Evolutionary conservation across 73 alveolate species (phyloP), one percentile per base, ranked within the genome.

Genomic region (Uronychia setigera): DNA sequence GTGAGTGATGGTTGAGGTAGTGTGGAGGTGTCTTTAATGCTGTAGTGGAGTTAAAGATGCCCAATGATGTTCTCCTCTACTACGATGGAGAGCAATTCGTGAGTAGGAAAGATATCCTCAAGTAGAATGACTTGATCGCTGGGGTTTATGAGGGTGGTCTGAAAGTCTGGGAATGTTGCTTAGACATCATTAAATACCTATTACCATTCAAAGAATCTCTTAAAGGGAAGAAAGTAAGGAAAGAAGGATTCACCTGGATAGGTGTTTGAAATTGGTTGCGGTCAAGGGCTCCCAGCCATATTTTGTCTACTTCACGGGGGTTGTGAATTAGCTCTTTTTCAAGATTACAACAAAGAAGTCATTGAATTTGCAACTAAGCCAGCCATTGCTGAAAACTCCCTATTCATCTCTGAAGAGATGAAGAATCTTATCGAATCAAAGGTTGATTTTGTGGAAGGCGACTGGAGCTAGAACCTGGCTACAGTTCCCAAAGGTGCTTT

Each of bases 91-190:
- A 46, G n/a, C 5, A 46, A 5, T 46, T 46, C 67, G 67, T 46
- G 5, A 19, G 19, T 19, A 46, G 67, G 67, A 46, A 46, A 19
- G 67, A 46, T 5, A 19, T 46, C 67, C 67, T 46, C 31, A 60
- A 88, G 77, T 83, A 86, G n/a, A 88, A 95, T 58, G 98, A 94
- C 84, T 85, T 94, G 79, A 79, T 94, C 9, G 75, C 96, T 35
- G 98, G 98, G 29, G 91, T 83, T 75, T 95, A 95, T 91, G 98
- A 95, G 84, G 98, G 98, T 13, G 98, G 98, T n/a, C 93, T 95
- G 46, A 90, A 93, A 78, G 80, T 95, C 26, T 95, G 98, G 97
- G 98, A 95, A 80, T 95, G 98, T 81, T 89, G 93, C 28, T 74
- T 93, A 60, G 98, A 95, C 80, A 77, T 93, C 59, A 80, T 87